phyloP scores from a whole-genome alignment of 768 basidiomycete genomes.

The Hygrophoropsis aurantiaca region DNA sequence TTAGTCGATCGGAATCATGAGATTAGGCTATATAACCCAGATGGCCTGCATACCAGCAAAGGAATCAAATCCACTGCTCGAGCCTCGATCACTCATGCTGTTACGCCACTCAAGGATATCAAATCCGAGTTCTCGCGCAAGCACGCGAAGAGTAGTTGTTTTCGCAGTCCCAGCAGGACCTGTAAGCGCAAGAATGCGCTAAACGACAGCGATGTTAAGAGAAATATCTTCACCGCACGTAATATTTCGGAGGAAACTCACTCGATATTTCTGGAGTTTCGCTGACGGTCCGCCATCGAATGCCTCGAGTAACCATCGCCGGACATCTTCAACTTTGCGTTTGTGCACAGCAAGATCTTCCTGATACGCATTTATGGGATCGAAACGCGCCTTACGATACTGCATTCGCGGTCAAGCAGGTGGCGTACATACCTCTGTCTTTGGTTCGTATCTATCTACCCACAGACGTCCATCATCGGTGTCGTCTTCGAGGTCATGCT shows the following conservation, averaged over 20 bases:
- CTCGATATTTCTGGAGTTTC: constrained; percentile 71
- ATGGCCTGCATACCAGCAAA: constrained; percentile 10
- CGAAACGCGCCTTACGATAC: not conserved
- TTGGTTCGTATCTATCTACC: constrained; percentile 67
- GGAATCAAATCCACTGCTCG: constrained; percentile 7
- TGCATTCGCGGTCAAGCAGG: too few species aligned
- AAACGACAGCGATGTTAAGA: not conserved
- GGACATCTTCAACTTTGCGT: constrained; percentile 75
- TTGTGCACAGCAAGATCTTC: constrained; percentile 78
- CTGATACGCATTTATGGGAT: constrained; percentile 31
- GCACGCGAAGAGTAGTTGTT: constrained; percentile 77
- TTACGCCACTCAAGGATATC: constrained; percentile 89
- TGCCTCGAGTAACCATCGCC: constrained; percentile 73
- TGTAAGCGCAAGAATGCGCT: constrained; percentile 84
- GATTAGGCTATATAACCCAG: too few species aligned
- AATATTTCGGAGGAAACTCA: constrained; percentile 34
- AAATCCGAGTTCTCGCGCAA: constrained; percentile 72
- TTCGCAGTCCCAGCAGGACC: constrained; percentile 92
- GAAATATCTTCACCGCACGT: not conserved
- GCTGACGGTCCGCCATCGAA: constrained; percentile 65
- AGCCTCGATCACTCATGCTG: constrained; percentile 51
- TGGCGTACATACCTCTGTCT: constrained; percentile 46
- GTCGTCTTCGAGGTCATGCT: constrained; percentile 29
- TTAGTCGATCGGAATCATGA: too few species aligned
- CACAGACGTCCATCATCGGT: too few species aligned